phyloP scores from a whole-genome alignment of 345 rosid species.

The Murraya koenigii region DNA sequence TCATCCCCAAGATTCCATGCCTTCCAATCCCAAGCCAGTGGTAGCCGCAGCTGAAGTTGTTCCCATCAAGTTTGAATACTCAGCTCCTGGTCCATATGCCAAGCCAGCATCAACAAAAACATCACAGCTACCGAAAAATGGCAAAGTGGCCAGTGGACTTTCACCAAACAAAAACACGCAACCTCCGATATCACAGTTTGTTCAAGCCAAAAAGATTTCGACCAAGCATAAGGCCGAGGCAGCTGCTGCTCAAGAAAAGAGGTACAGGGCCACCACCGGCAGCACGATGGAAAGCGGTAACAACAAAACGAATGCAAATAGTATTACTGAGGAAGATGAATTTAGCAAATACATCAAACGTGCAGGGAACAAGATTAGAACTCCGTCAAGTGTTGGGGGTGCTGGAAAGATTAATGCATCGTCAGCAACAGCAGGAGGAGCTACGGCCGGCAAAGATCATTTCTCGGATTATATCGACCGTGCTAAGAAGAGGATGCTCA shows the following conservation, averaged over 20 bases:
- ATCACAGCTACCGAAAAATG: neutral
- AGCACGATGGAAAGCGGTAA: neutral
- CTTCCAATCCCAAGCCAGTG: neutral
- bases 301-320: conserved; percentile 6
- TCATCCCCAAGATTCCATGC: neutral
- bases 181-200: conserved; percentile 1
- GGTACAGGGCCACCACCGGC: neutral
- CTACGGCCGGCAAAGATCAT: conserved; percentile 14
- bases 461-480: conserved; percentile 27
- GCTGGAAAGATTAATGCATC: conserved; percentile 2
- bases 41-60: conserved; percentile 7
- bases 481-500: conserved; percentile 30
- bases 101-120: no score
- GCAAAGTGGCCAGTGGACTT: neutral
- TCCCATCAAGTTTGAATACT: conserved; percentile 25
- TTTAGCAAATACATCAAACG: conserved; percentile 27
- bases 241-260: neutral
- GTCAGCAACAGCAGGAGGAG: conserved; percentile 1
- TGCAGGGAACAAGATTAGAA: conserved; percentile 26
- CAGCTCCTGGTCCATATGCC: neutral
- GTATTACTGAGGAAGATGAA: conserved; percentile 23
- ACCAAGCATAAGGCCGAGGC: neutral
- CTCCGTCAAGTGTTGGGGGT: neutral
- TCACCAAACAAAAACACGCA: neutral
- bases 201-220: neutral